Conservation (phyloP, 257 asterid species). For the Jasminum sambac region DNA sequence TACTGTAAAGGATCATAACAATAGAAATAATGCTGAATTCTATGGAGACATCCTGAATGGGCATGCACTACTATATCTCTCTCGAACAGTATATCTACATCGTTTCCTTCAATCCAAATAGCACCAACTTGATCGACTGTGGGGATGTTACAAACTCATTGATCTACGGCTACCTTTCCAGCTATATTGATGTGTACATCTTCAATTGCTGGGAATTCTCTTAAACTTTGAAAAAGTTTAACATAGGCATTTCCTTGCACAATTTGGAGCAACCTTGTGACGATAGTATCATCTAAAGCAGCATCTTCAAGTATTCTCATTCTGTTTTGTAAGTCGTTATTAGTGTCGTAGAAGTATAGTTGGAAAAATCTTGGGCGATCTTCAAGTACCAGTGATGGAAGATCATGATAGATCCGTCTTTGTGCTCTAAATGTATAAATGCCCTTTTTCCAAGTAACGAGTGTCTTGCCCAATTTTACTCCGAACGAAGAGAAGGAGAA, state of each 20-base stretch:
- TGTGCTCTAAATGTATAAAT: conserved; percentile 8
- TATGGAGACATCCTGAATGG: too few relatives aligned
- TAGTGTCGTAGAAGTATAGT: not conserved
- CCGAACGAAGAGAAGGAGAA: not conserved
- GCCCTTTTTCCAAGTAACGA: not conserved
- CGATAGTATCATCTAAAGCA: not conserved
- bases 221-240: not conserved
- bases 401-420: not conserved
- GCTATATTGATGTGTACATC: not conserved
- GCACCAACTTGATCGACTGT: not conserved
- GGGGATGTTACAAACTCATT: not conserved
- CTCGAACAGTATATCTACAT: too few relatives aligned
- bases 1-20: too few relatives aligned
- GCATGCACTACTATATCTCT: too few relatives aligned
- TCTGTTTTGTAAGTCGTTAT: not conserved
- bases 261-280: not conserved
- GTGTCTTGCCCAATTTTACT: too few relatives aligned
- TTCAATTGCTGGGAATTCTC: not conserved
- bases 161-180: not conserved
- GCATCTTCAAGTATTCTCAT: not conserved
- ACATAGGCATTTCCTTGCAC: not conserved
- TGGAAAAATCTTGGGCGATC: not conserved
- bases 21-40: too few relatives aligned
- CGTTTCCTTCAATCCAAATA: too few relatives aligned
- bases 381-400: not conserved